Percentiles rank a stretch among this genome's conserved stretches.
phyloP scores from a whole-genome alignment of 140 eudicot genomes.

The Flaveria floridana region DNA sequence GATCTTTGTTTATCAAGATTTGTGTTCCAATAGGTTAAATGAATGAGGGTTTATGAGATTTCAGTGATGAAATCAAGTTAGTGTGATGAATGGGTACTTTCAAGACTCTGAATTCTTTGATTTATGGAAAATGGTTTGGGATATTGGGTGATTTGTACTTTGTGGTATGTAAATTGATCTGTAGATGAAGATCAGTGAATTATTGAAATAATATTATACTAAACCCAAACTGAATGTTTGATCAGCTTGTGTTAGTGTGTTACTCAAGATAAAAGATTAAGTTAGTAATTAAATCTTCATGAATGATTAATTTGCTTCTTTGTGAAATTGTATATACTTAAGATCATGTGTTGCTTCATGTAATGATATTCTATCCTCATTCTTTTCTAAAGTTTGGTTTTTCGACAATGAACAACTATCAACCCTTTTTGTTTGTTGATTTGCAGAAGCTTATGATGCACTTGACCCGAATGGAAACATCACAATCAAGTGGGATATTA shows the following conservation, averaged over 20 bases:
- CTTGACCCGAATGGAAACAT: constrained; percentile 90
- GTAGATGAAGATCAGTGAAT: constrained; percentile 10
- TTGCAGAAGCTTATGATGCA: constrained; percentile 89
- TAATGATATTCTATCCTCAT: background rate
- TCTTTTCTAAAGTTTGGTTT: background rate
- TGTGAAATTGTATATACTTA: background rate
- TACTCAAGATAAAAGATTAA: background rate
- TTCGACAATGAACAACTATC: background rate
- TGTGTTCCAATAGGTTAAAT: background rate
- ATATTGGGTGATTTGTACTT: constrained; percentile 18
- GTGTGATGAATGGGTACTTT: background rate
- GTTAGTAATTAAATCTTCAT: background rate
- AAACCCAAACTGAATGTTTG: background rate
- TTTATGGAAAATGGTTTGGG: constrained; percentile 9
- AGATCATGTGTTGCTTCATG: constrained; percentile 6
- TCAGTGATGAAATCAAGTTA: background rate
- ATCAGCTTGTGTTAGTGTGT: background rate
- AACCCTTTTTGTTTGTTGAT: constrained; percentile 12
- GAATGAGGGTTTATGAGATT: constrained; percentile 2
- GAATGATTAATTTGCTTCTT: background rate
- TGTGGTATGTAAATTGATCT: constrained; percentile 19
- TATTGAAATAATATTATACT: background rate
- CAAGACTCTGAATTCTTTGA: background rate
- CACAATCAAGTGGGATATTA: constrained; percentile 89
- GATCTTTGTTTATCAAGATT: constrained; percentile 30